Conservation (phyloP, 1,284 basidiomycete species). For the Heterobasidion occidentale region DNA sequence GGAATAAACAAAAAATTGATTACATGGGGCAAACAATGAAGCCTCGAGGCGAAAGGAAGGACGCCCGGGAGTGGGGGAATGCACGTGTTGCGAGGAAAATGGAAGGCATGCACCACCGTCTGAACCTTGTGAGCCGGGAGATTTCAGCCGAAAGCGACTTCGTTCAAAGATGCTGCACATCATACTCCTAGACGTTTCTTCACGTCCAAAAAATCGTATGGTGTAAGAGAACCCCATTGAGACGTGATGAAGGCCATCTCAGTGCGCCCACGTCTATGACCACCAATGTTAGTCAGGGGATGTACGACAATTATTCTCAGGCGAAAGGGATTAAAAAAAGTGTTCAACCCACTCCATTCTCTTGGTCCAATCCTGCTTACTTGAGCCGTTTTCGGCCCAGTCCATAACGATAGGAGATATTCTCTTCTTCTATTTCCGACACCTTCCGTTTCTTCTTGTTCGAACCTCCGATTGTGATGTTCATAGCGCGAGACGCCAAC, state of each 20-base stretch:
- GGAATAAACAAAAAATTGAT: background rate
- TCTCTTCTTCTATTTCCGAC: background rate
- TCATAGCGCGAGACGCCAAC: background rate
- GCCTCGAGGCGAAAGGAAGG: background rate
- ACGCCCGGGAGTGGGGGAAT: background rate
- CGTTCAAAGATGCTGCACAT: constrained; percentile 2
- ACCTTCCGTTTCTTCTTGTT: background rate
- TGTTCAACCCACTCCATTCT: background rate
- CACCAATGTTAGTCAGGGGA: background rate
- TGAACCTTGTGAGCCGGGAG: too few species aligned
- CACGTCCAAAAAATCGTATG: constrained; percentile 4
- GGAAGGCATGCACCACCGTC: background rate
- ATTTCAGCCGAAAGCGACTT: background rate
- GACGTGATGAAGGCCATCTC: constrained; percentile 12
- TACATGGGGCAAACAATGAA: background rate
- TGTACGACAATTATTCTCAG: background rate
- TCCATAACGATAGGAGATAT: constrained; percentile 9
- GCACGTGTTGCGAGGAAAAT: background rate
- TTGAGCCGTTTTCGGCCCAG: constrained; percentile 17
- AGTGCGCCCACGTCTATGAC: constrained; percentile 9
- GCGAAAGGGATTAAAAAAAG: background rate
- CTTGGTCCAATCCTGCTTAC: background rate
- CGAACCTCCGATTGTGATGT: background rate
- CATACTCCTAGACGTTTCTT: constrained; percentile 11
- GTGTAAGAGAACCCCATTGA: constrained; percentile 10